Percentiles rank a stretch among this genome's conserved stretches.
These are phyloP conservation scores for Alternaria solani DNA, from an alignment of 2,329 filamentous ascomycete species.

Conservation along the genomic window DNA sequence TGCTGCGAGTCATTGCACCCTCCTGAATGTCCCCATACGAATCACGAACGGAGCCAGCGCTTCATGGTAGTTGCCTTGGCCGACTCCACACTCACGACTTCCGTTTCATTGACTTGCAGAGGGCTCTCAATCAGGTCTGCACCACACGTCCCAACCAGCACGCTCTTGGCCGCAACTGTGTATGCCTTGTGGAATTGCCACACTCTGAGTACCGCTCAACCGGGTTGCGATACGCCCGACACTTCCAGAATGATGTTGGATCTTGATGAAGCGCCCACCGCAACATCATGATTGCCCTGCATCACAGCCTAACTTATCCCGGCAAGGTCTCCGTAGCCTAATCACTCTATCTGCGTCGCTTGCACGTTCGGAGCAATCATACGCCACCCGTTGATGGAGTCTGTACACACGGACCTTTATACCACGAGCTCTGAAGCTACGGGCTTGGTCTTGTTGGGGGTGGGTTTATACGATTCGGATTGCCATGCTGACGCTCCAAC, in stretches of 20 bases:
- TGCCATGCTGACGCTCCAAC: constrained; percentile 1
- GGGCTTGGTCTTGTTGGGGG: constrained; percentile 9
- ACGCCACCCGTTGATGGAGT: background rate
- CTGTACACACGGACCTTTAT: background rate
- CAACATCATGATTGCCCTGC: constrained; percentile 16
- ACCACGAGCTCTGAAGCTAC: constrained; percentile 4
- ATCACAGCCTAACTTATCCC: constrained; percentile 8
- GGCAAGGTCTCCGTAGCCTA: constrained; percentile 1
- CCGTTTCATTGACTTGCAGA: background rate
- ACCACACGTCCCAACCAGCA: background rate
- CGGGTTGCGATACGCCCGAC: background rate
- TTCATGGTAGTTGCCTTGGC: background rate
- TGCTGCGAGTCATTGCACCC: background rate
- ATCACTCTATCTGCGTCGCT: constrained; percentile 9
- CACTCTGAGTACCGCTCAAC: background rate
- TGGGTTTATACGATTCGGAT: constrained; percentile 1
- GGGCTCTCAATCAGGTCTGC: background rate
- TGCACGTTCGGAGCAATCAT: constrained; percentile 12
- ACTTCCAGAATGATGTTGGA: background rate
- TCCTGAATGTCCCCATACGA: background rate
- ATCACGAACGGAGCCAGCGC: background rate
- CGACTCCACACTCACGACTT: background rate
- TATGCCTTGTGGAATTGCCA: background rate
- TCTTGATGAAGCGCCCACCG: constrained; percentile 5
- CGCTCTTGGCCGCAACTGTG: background rate